phyloP scores from a whole-genome alignment of 805 yeast genomes.

The Barnettozyma californica region DNA sequence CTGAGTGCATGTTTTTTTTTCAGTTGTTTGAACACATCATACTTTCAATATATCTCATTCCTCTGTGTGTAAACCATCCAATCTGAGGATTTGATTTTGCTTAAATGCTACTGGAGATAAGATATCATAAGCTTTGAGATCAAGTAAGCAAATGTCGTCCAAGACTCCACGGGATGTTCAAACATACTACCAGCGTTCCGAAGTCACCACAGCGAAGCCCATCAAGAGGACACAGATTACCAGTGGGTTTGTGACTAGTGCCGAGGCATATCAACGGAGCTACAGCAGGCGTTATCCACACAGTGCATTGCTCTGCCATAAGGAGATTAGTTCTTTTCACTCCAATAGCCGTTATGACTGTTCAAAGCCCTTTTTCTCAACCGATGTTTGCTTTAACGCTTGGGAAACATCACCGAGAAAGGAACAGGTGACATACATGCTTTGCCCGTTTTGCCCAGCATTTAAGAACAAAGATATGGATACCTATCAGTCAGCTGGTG shows the following conservation, averaged over 20 bases:
- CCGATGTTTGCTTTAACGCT: background rate
- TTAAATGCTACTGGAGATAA: background rate
- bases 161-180: background rate
- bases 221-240: background rate
- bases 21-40: no score
- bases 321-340: background rate
- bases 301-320: background rate
- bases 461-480: background rate
- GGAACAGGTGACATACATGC: background rate
- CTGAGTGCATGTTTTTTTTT: no score
- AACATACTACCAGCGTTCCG: background rate
- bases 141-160: background rate
- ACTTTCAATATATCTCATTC: no score
- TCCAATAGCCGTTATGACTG: background rate
- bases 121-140: background rate
- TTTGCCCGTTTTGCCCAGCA: slow-evolving; percentile 1
- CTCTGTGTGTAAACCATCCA: background rate
- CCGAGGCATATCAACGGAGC: background rate
- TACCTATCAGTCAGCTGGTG: background rate
- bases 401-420: background rate
- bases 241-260: background rate
- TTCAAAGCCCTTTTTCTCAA: slow-evolving; percentile 1
- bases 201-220: background rate
- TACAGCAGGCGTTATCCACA: background rate
- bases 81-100: background rate